These are phyloP conservation scores for Exophiala phaeomuriformis DNA, from an alignment of 2,329 filamentous ascomycete species.

Conservation along the genomic window DNA sequence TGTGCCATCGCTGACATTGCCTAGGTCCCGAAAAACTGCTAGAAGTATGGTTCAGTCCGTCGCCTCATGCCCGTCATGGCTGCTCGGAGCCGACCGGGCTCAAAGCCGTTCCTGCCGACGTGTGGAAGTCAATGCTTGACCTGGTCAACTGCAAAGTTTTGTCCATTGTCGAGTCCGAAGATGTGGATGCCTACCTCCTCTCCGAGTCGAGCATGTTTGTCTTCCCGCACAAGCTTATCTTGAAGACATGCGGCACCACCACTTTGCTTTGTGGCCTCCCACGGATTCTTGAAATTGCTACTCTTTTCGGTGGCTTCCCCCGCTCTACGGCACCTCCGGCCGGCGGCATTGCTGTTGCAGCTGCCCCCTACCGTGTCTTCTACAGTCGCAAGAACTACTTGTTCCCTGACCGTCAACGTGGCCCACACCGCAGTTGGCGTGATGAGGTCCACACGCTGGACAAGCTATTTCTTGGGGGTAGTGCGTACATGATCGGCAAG, in stretches of 20 bases:
- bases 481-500: conserved; percentile 98
- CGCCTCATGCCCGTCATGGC: conserved; percentile 62
- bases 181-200: conserved; percentile 91
- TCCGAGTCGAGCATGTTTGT: conserved; percentile 99
- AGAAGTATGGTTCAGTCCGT: conserved; percentile 94
- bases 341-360: conserved; percentile 63
- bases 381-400: conserved; percentile 99
- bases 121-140: conserved; percentile 95
- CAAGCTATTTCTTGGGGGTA: conserved; percentile 82
- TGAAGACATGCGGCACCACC: conserved; percentile 97
- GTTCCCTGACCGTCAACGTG: conserved; percentile 87
- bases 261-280: conserved; percentile 84
- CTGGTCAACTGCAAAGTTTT: conserved; percentile 98
- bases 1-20: conserved; percentile 1
- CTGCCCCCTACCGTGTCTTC: conserved; percentile 90
- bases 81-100: conserved; percentile 67
- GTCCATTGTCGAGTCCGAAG: conserved; percentile 84
- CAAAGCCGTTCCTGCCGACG: conserved; percentile 74
- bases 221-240: conserved; percentile 97
- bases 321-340: conserved; percentile 62
- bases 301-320: conserved; percentile 79
- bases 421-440: conserved; percentile 94
- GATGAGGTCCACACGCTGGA: conserved; percentile 91
- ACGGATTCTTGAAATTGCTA: conserved; percentile 86
- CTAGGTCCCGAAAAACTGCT: conserved; percentile 92